Percentiles rank a stretch among this genome's conserved stretches.
phyloP scores from a whole-genome alignment of 345 rosid genomes.

The Firmiana major region DNA sequence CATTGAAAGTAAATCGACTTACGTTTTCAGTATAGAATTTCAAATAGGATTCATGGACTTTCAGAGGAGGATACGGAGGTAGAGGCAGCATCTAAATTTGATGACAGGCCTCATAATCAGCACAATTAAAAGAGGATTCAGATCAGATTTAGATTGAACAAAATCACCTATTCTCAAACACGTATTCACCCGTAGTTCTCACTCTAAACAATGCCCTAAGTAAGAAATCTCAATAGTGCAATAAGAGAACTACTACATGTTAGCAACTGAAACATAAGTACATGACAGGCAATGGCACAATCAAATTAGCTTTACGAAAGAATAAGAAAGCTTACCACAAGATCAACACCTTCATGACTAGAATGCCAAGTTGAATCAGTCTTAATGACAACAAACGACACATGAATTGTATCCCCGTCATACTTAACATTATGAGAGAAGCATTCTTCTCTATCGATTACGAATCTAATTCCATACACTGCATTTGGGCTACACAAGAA shows the following conservation, averaged over 20 bases:
- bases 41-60: background rate
- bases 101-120: background rate
- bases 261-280: background rate
- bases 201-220: background rate
- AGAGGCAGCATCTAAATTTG: no score
- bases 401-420: constrained; percentile 58
- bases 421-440: constrained; percentile 59
- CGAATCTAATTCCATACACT: constrained; percentile 51
- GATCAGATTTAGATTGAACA: background rate
- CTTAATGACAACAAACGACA: constrained; percentile 61
- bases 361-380: constrained; percentile 53
- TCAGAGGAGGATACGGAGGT: background rate
- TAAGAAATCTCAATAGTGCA: background rate
- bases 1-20: background rate
- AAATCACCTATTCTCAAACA: background rate
- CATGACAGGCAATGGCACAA: background rate
- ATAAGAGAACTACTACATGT: background rate
- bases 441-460: constrained; percentile 65
- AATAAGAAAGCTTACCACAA: constrained; percentile 45
- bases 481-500: constrained; percentile 25
- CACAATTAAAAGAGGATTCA: background rate
- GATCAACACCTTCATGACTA: constrained; percentile 52
- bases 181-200: background rate
- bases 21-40: background rate
- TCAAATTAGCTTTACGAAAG: background rate